phyloP scores from a whole-genome alignment of 495 filamentous ascomycete genomes.

The Xylaria longipes region DNA sequence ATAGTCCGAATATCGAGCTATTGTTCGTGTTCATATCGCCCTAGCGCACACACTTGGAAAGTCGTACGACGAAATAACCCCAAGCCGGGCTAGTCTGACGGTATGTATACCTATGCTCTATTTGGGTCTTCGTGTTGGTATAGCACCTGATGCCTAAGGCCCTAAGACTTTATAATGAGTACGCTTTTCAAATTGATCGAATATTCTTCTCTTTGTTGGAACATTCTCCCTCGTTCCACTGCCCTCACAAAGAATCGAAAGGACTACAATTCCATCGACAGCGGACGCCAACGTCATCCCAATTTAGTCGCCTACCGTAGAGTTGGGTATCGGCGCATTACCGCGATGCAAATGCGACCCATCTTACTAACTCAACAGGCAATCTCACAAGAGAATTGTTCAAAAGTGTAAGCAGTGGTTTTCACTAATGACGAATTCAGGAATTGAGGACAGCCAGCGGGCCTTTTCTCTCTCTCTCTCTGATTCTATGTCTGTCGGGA shows the following conservation, averaged over 20 bases:
- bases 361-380: background rate
- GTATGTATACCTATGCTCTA: conserved; percentile 6
- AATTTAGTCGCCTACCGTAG: background rate
- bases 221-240: background rate
- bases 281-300: background rate
- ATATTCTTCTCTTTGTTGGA: background rate
- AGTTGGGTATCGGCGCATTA: background rate
- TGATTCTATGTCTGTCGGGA: too few species aligned
- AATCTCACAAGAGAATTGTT: background rate
- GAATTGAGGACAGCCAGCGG: too few species aligned
- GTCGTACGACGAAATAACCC: background rate
- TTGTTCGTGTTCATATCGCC: conserved; percentile 2
- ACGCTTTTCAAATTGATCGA: background rate
- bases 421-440: too few species aligned
- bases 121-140: conserved; percentile 22
- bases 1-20: conserved; percentile 1
- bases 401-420: background rate
- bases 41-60: background rate
- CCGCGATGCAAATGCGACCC: background rate
- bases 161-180: background rate
- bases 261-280: background rate
- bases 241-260: background rate
- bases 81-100: conserved; percentile 7
- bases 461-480: too few species aligned
- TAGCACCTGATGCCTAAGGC: conserved; percentile 4